Conservation (phyloP, 2,329 filamentous ascomycete genomes). For the Colletotrichum siamense region DNA sequence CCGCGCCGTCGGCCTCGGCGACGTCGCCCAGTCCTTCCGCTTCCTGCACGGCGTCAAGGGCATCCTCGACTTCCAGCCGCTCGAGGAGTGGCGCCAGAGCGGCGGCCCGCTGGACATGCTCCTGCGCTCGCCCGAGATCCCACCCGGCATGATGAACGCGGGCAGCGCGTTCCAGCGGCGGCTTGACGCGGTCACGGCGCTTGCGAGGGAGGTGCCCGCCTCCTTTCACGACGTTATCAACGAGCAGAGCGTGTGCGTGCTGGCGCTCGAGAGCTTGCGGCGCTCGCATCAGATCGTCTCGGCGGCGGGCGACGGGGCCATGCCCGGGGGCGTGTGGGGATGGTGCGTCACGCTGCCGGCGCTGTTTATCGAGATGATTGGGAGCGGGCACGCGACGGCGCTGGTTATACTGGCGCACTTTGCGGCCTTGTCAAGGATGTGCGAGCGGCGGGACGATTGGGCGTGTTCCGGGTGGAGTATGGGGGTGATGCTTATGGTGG, state of each 20-base stretch:
- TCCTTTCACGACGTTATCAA: constrained; percentile 6
- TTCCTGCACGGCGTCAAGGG: constrained; percentile 34
- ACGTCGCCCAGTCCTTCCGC: constrained; percentile 35
- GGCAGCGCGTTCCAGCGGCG: background rate
- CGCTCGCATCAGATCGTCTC: background rate
- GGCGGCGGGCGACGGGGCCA: background rate
- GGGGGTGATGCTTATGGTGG: constrained; percentile 19
- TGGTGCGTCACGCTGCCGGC: constrained; percentile 20
- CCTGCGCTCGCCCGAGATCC: background rate
- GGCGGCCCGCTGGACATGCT: constrained; percentile 22
- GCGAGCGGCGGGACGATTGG: constrained; percentile 5
- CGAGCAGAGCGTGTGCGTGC: constrained; percentile 12
- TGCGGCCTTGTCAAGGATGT: constrained; percentile 10
- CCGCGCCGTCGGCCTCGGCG: constrained; percentile 27
- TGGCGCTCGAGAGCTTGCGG: constrained; percentile 22
- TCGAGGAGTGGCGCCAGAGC: constrained; percentile 25
- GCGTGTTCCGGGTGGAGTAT: constrained; percentile 19
- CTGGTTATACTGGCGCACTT: constrained; percentile 26
- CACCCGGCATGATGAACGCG: background rate
- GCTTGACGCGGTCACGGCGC: constrained; percentile 15
- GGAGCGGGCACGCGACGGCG: constrained; percentile 15
- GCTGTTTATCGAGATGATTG: constrained; percentile 24
- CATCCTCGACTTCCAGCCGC: constrained; percentile 31
- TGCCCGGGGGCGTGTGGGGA: constrained; percentile 6
- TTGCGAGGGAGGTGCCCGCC: constrained; percentile 15